Conservation (phyloP, 768 basidiomycete genomes). For the Inosperma sp. region DNA sequence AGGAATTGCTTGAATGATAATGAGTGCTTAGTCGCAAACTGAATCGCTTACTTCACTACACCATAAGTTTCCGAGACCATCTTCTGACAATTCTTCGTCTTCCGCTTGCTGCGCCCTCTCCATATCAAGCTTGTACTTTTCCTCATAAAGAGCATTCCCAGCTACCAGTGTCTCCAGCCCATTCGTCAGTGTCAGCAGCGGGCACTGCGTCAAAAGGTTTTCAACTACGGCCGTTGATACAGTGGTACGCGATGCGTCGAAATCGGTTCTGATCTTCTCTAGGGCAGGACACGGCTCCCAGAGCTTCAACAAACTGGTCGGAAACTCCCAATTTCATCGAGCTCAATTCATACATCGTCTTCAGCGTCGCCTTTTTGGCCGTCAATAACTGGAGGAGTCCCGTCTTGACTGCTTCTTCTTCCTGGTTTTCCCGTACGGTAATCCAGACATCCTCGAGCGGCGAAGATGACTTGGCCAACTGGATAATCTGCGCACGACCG, state of each 20-base stretch:
- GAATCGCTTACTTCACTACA: too few relatives aligned
- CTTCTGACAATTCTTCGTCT: neutral
- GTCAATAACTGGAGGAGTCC: neutral
- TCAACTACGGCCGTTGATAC: too few relatives aligned
- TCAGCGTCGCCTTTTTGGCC: conserved; percentile 1
- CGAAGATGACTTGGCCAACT: too few relatives aligned
- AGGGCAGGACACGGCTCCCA: neutral
- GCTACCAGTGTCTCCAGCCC: neutral
- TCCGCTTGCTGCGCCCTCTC: neutral
- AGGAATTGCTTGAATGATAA: too few relatives aligned
- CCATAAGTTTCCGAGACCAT: too few relatives aligned
- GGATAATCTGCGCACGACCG: neutral
- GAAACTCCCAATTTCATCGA: neutral
- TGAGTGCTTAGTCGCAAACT: too few relatives aligned
- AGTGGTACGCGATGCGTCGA: neutral
- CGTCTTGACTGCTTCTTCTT: neutral
- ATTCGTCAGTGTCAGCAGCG: neutral
- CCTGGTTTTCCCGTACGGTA: neutral
- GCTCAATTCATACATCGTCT: neutral
- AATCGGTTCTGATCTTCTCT: neutral
- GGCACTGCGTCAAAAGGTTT: neutral
- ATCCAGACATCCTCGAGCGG: neutral
- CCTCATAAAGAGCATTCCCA: neutral
- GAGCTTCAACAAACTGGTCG: neutral
- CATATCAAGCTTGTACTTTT: neutral